A percentile compares a stretch with the other conserved stretches of the same genome.
Conservation (phyloP, 768 basidiomycete genomes). For the Thelephora ganbajun region DNA sequence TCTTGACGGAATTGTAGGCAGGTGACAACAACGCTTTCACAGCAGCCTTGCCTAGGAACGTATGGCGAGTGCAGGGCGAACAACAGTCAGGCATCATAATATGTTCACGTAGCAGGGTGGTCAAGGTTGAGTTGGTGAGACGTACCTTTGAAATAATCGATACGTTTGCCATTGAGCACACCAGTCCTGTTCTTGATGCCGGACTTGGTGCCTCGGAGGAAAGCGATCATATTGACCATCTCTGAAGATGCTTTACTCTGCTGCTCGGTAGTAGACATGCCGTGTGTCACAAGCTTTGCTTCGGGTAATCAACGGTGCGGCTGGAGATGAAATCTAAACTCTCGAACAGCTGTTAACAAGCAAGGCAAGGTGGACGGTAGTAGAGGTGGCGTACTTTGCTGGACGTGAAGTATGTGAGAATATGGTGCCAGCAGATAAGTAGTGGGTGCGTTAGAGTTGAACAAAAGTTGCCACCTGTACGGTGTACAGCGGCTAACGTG, state of each 20-base stretch:
- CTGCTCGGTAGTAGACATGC: conserved; percentile 42
- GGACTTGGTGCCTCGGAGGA: conserved; percentile 71
- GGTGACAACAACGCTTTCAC: conserved; percentile 86
- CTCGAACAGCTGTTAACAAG: too few species aligned
- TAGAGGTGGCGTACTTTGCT: too few species aligned
- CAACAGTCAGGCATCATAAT: neutral
- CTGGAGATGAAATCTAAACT: too few species aligned
- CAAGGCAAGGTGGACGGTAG: too few species aligned
- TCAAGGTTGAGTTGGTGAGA: neutral
- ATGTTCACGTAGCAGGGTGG: neutral
- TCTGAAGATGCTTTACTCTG: conserved; percentile 72
- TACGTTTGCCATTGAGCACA: conserved; percentile 82
- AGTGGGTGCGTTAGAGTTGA: too few species aligned
- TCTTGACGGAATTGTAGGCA: conserved; percentile 80
- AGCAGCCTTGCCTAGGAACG: conserved; percentile 69
- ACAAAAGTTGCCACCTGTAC: too few species aligned
- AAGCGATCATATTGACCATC: conserved; percentile 71
- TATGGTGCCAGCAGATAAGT: too few species aligned
- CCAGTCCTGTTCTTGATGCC: conserved; percentile 86
- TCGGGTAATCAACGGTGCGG: too few species aligned
- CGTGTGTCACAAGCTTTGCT: neutral
- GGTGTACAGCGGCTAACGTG: too few species aligned
- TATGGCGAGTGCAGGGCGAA: conserved; percentile 1
- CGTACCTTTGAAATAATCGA: conserved; percentile 97
- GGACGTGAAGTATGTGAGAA: too few species aligned